phyloP scores from a whole-genome alignment of 306 rosid species.

The Casuarina glauca region DNA sequence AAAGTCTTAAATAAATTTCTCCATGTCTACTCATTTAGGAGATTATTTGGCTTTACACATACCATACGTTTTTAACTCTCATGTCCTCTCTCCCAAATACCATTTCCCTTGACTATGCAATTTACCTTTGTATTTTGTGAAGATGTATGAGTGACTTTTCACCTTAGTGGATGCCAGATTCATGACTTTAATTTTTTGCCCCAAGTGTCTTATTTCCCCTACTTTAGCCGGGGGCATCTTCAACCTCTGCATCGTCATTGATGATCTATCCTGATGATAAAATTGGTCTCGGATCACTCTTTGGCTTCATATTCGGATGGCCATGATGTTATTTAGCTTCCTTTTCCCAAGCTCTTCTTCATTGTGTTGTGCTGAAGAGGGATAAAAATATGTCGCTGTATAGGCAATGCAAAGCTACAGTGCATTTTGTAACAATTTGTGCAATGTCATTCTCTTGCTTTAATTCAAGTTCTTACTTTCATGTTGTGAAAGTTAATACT shows the following conservation, averaged over 20 bases:
- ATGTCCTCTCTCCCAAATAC: not conserved
- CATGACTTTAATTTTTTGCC: not conserved
- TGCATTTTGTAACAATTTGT: not conserved
- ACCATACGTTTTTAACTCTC: not conserved
- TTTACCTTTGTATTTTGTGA: not conserved
- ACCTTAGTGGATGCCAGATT: not conserved
- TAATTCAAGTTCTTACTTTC: not conserved
- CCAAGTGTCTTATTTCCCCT: not conserved
- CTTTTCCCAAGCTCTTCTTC: not conserved
- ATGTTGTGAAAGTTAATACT: not conserved
- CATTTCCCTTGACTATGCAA: not conserved
- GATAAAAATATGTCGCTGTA: not conserved
- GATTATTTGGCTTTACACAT: not conserved
- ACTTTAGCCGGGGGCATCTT: not conserved
- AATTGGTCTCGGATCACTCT: not conserved
- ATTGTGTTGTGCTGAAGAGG: not conserved
- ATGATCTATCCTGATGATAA: not conserved
- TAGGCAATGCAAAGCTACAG: not conserved
- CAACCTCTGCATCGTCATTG: not conserved
- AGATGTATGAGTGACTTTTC: not conserved
- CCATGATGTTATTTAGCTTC: not conserved
- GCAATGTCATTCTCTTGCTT: not conserved
- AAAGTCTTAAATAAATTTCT: not conserved
- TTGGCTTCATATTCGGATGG: not conserved
- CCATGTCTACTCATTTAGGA: not conserved